A percentile compares a stretch with the other conserved stretches of the same genome.
Evolutionary conservation across 495 filamentous ascomycete species (phyloP).

Genomic region (Podospora conica): DNA sequence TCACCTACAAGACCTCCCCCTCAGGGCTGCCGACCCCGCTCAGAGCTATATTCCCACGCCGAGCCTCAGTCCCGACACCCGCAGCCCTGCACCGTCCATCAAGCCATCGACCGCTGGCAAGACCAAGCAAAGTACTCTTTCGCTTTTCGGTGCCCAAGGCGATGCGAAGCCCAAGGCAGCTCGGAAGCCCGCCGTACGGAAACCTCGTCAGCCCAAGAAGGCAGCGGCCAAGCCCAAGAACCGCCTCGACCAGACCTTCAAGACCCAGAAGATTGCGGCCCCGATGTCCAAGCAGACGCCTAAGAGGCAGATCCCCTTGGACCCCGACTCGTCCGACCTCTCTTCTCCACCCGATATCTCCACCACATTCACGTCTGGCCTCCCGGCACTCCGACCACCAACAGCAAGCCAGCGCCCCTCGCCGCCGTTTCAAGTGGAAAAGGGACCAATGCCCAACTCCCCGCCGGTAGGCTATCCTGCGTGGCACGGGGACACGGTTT

Average conservation of each 20-base stretch:
- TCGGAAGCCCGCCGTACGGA: constrained; percentile 28
- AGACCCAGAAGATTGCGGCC: constrained; percentile 31
- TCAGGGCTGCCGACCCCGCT: constrained; percentile 19
- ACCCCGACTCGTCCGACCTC: constrained; percentile 16
- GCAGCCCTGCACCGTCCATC: constrained; percentile 38
- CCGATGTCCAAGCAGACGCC: constrained; percentile 15
- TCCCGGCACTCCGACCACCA: constrained; percentile 25
- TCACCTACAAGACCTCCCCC: constrained; percentile 16
- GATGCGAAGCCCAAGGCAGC: constrained; percentile 13
- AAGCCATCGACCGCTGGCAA: constrained; percentile 25
- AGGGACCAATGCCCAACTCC: constrained; percentile 4
- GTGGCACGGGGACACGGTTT: constrained; percentile 29
- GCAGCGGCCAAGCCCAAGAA: constrained; percentile 26
- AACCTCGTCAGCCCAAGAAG: constrained; percentile 37
- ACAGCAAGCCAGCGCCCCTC: constrained; percentile 5
- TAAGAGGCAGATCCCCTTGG: constrained; percentile 12
- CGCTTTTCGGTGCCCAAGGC: constrained; percentile 16
- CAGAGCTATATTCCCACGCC: constrained; percentile 57
- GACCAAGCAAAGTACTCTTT: constrained; percentile 37
- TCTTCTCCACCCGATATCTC: constrained; percentile 20
- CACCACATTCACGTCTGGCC: background rate
- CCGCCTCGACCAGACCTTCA: constrained; percentile 37
- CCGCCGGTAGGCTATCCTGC: constrained; percentile 1
- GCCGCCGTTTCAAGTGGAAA: constrained; percentile 6
- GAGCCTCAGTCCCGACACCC: constrained; percentile 49